Base-by-base conservation (phyloP, 2,329 filamentous ascomycete genomes). In the Capronia americana region DNA sequence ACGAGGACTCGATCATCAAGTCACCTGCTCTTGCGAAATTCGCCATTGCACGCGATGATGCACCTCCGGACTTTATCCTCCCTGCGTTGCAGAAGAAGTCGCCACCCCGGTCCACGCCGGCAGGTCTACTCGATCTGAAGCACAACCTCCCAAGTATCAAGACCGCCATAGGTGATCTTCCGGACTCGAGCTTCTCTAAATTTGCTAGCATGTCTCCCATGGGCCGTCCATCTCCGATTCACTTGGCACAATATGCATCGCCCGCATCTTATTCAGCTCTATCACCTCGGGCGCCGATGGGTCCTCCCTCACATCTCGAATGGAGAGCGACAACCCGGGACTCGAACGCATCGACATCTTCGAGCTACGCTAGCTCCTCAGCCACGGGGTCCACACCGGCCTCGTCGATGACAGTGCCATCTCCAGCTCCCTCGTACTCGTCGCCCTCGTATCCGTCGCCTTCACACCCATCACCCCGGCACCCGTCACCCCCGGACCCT, bases 71-170 rank as follows among this genome's bases (percentile, higher is more conserved):
- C 30, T 72, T 79, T 58, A 75, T 76, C 8, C 74, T 82, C 5
- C 78, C 80, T 23, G 77, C 77, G 10, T 73, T 81, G 51, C 76
- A 79, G 50, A 76, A 79, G 44, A 72, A 61, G 32, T 77, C 79
- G 11, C 75, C 75, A n/a, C 74, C 76, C 28, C 75, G 73, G 3
- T 76, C 76, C 5, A 73, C 73, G 20, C 71, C 74, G 10, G 72
- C 71, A 30, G 74, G 72, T 54, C 77, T 79, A 2, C 75, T 78
- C 0, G 77, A 79, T 4, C 73, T 69, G 50, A 74, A 69, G 44
- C 77, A 77, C 70, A 78, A 70, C 54, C 71, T 83, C 7, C 81
- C 81, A 0, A 78, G 81, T 1, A 74, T 83, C 20, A 73, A 76
- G 41, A 77, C 77, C 7, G 74, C 79, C 24, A 72, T 81, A n/a